Base-by-base conservation (phyloP, 345 rosid species). In the Brassica napus region DNA sequence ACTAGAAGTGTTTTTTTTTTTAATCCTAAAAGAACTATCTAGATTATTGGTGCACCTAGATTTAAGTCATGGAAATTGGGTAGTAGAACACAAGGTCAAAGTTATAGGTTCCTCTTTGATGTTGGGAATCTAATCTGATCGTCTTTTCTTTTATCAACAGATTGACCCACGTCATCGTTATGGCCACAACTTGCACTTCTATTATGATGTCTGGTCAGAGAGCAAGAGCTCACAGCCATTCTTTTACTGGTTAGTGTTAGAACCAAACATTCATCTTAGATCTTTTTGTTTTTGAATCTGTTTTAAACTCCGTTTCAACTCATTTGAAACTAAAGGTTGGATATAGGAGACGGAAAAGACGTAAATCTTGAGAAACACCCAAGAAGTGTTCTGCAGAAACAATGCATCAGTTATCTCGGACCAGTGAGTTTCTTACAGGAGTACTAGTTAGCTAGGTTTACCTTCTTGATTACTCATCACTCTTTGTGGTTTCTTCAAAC, bases 111-210 rank as follows among this genome's bases (percentile, higher is more conserved):
- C 34, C 4, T 31, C 2, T 57, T 37, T n/a, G n/a, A 3, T 42
- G 11, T 3, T 64, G 5, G 58, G 12, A n/a, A 8, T 63, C 2
- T 55, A 8, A 31, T 32, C 68, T 77, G 21, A 67, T 49, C 28
- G 12, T 28, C 21, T 12, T 54, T 3, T 70, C 71, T 71, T 77
- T 37, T 10, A 28, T 72, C 12, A 47, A 68, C 86, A 91, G 98
- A 93, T 93, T 62, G 98, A 93, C 58, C 94, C 97, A 12, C 88
- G 92, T 55, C 98, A 93, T 81, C 89, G 98, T 30, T 93, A 93
- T 79, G 98, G 98, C 24, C 98, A 93, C 87, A 93, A 91, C 79
- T 84, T 93, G 66, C 98, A 91, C 63, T 86, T 90, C 75, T 93
- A 93, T 75, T 91, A 91, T 71, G 89, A 89, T 69, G 82, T 84